Conservation (phyloP, 1,284 basidiomycete species). For the Trametes pubescens region DNA sequence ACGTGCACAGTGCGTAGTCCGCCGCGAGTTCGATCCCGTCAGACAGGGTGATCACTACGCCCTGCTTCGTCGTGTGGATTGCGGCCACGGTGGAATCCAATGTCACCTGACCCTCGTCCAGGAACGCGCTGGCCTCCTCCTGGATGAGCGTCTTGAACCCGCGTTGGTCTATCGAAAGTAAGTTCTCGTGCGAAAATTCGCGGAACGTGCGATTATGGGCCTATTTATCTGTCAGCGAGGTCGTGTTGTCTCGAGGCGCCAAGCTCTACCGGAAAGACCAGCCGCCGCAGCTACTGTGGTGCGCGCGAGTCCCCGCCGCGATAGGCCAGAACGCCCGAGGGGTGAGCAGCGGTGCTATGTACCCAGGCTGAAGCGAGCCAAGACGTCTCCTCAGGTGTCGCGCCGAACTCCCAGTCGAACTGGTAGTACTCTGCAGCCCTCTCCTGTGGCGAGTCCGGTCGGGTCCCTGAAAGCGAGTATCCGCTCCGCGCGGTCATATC, state of each 20-base stretch:
- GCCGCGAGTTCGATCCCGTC: slow-evolving; percentile 54
- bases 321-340: slow-evolving; percentile 22
- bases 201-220: slow-evolving; percentile 70
- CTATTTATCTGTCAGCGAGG: slow-evolving; percentile 40
- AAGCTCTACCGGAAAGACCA: slow-evolving; percentile 32
- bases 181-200: slow-evolving; percentile 62
- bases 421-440: slow-evolving; percentile 63
- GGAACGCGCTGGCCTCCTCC: slow-evolving; percentile 61
- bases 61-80: slow-evolving; percentile 54
- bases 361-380: slow-evolving; percentile 65
- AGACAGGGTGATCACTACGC: slow-evolving; percentile 50
- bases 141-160: slow-evolving; percentile 67
- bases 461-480: slow-evolving; percentile 56
- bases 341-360: slow-evolving; percentile 30
- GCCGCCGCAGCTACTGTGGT: slow-evolving; percentile 11
- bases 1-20: slow-evolving; percentile 68
- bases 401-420: slow-evolving; percentile 60
- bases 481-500: slow-evolving; percentile 59
- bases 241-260: slow-evolving; percentile 8
- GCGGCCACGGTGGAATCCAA: slow-evolving; percentile 61
- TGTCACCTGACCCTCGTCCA: slow-evolving; percentile 53
- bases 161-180: slow-evolving; percentile 65
- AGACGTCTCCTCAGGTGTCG: slow-evolving; percentile 64
- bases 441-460: slow-evolving; percentile 51
- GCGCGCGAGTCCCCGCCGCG: slow-evolving; percentile 29